These are phyloP conservation scores for Chrysoporthe cubensis DNA, from an alignment of 2,329 filamentous ascomycete genomes.

Conservation along the genomic window DNA sequence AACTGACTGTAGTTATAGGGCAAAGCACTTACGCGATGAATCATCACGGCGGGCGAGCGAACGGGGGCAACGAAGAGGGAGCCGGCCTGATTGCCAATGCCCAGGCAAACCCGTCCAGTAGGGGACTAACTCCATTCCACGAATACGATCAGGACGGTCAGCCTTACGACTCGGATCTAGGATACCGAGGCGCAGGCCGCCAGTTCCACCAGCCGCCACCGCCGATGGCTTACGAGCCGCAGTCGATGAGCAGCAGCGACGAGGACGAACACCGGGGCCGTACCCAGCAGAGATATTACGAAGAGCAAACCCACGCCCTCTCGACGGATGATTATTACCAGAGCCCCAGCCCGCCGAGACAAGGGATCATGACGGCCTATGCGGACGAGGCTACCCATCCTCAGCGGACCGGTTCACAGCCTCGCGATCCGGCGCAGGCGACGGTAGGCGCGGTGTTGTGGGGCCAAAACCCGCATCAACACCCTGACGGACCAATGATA, in stretches of 20 bases:
- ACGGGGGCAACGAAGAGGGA: slow-evolving; percentile 34
- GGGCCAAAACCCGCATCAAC: slow-evolving; percentile 32
- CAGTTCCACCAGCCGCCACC: slow-evolving; percentile 20
- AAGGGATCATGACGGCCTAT: slow-evolving; percentile 15
- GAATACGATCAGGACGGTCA: slow-evolving; percentile 28
- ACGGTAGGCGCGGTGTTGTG: slow-evolving; percentile 40
- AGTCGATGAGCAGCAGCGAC: slow-evolving; percentile 13
- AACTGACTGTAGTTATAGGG: slow-evolving; percentile 21
- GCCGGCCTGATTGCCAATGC: slow-evolving; percentile 42
- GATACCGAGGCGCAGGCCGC: slow-evolving; percentile 24
- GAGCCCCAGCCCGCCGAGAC: slow-evolving; percentile 14
- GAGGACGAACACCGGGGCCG: slow-evolving; percentile 20
- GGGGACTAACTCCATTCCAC: slow-evolving; percentile 20
- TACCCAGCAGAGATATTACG: not conserved
- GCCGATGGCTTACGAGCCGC: slow-evolving; percentile 12
- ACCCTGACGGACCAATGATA: slow-evolving; percentile 23
- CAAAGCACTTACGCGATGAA: slow-evolving; percentile 35
- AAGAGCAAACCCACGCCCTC: slow-evolving; percentile 7
- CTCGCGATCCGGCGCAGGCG: slow-evolving; percentile 38
- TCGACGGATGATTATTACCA: slow-evolving; percentile 20
- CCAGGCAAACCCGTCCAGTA: slow-evolving; percentile 37
- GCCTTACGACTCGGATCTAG: slow-evolving; percentile 30
- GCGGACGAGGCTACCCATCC: slow-evolving; percentile 19
- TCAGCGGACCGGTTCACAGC: slow-evolving; percentile 3
- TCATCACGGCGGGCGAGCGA: slow-evolving; percentile 19